A percentile compares a stretch with the other conserved stretches of the same genome.
These are phyloP conservation scores for Xerophyta viscosa DNA, from an alignment of 106 monocot genomes.

Conservation along the genomic window DNA sequence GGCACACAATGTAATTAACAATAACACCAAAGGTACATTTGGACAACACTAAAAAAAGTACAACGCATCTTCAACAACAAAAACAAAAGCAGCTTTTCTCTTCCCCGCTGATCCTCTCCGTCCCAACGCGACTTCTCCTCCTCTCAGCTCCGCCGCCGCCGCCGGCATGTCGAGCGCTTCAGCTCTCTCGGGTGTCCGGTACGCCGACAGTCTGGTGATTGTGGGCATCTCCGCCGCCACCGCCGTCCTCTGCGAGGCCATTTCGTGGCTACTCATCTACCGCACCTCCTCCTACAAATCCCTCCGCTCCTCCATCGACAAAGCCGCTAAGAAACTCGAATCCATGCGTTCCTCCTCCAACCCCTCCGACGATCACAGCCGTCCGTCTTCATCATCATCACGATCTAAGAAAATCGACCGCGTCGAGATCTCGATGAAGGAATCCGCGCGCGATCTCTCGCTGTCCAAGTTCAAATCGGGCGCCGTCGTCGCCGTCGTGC, in stretches of 20 bases:
- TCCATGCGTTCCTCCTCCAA: slow-evolving; percentile 82
- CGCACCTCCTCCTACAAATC: slow-evolving; percentile 88
- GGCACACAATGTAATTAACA: too few species aligned
- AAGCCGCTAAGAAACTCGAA: slow-evolving; percentile 85
- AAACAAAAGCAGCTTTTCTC: too few species aligned
- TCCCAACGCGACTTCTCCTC: too few species aligned
- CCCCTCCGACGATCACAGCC: too few species aligned
- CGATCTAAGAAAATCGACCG: slow-evolving; percentile 88
- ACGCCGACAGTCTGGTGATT: slow-evolving; percentile 65
- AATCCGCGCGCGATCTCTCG: slow-evolving; percentile 88
- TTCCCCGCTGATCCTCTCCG: too few species aligned
- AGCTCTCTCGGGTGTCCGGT: slow-evolving; percentile 35
- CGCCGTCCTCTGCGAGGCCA: slow-evolving; percentile 82
- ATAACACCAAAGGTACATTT: too few species aligned
- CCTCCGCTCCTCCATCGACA: slow-evolving; percentile 89
- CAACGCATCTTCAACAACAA: too few species aligned
- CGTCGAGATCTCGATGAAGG: slow-evolving; percentile 86
- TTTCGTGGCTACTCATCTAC: slow-evolving; percentile 98
- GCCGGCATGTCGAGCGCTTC: too few species aligned
- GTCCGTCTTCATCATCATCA: slow-evolving; percentile 9
- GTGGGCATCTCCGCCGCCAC: slow-evolving; percentile 69
- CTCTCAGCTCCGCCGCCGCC: too few species aligned
- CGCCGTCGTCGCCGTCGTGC: slow-evolving; percentile 79
- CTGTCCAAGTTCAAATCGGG: slow-evolving; percentile 98
- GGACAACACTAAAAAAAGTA: too few species aligned